These are phyloP conservation scores for Dichomitus squalens DNA, from an alignment of 1,284 basidiomycete genomes.

Conservation along the genomic window DNA sequence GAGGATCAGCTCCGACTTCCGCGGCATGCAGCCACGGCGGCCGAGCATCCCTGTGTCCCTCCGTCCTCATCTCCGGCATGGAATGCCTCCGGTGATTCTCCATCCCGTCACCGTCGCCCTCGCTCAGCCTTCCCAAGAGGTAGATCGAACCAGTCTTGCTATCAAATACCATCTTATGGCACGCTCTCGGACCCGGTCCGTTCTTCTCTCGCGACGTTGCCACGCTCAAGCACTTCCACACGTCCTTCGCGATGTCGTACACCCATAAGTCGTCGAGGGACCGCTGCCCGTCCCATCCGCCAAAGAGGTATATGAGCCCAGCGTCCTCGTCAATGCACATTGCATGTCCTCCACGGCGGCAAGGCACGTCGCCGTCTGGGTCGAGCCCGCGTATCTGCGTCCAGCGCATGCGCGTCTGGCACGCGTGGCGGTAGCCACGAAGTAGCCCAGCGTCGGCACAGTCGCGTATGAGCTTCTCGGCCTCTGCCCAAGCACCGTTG, in stretches of 20 bases:
- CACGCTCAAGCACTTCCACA: constrained; percentile 65
- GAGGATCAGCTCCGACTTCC: not conserved
- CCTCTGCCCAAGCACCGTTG: constrained; percentile 61
- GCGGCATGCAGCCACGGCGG: not conserved
- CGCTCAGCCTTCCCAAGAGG: constrained; percentile 64
- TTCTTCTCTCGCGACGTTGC: constrained; percentile 58
- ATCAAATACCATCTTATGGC: constrained; percentile 86
- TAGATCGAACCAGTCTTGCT: constrained; percentile 72
- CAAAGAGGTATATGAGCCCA: constrained; percentile 74
- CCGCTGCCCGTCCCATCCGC: constrained; percentile 78
- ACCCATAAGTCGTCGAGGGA: constrained; percentile 83
- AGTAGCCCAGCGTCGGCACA: constrained; percentile 60
- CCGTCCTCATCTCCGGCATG: not conserved
- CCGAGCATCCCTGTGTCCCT: not conserved
- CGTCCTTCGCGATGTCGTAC: constrained; percentile 63
- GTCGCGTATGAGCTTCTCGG: constrained; percentile 57
- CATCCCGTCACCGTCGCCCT: constrained; percentile 46
- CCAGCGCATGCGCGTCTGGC: constrained; percentile 62
- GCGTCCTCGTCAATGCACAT: constrained; percentile 77
- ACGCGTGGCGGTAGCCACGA: constrained; percentile 55
- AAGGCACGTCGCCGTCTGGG: constrained; percentile 63
- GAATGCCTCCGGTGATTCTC: constrained; percentile 8
- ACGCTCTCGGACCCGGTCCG: constrained; percentile 74
- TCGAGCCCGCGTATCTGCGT: constrained; percentile 55
- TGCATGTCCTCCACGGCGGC: constrained; percentile 75